Evolutionary conservation across 176 grass and related monocot genomes (phyloP).

Genomic region (Zea luxurians): DNA sequence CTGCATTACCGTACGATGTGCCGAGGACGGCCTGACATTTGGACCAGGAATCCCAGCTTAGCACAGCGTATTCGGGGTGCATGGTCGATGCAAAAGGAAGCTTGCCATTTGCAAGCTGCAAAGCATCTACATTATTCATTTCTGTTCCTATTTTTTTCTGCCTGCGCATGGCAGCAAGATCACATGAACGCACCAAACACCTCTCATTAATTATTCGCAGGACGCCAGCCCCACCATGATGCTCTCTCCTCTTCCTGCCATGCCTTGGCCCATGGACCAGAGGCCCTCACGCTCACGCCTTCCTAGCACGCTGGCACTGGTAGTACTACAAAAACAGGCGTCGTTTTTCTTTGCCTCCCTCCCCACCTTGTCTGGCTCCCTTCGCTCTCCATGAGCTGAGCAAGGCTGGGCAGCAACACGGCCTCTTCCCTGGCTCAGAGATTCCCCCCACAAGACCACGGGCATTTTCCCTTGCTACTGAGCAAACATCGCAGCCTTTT

Average conservation of each 20-base stretch:
- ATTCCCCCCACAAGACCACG: constrained; percentile 28
- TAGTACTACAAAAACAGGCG: constrained; percentile 49
- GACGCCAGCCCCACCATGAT: constrained; percentile 43
- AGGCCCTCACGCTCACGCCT: not conserved
- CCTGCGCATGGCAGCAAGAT: constrained; percentile 19
- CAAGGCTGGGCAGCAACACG: constrained; percentile 33
- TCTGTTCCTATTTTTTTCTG: constrained; percentile 24
- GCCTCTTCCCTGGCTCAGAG: constrained; percentile 12
- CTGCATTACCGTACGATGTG: too few relatives aligned
- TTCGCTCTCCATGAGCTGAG: constrained; percentile 26
- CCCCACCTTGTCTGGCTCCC: constrained; percentile 34
- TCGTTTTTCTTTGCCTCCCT: constrained; percentile 36
- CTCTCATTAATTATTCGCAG: constrained; percentile 46
- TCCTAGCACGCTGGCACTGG: constrained; percentile 17
- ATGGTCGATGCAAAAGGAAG: constrained; percentile 20
- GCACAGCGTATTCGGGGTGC: constrained; percentile 16
- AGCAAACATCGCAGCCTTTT: not conserved
- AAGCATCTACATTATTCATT: constrained; percentile 36
- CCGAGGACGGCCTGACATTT: not conserved
- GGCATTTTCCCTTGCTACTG: constrained; percentile 23
- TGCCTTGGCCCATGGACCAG: constrained; percentile 34
- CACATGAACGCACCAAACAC: constrained; percentile 50
- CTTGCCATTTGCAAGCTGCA: constrained; percentile 31
- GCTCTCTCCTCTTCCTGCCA: constrained; percentile 1
- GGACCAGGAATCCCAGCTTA: constrained; percentile 4